phyloP scores from a whole-genome alignment of 768 basidiomycete species.

The Podaxis mareebaensis region DNA sequence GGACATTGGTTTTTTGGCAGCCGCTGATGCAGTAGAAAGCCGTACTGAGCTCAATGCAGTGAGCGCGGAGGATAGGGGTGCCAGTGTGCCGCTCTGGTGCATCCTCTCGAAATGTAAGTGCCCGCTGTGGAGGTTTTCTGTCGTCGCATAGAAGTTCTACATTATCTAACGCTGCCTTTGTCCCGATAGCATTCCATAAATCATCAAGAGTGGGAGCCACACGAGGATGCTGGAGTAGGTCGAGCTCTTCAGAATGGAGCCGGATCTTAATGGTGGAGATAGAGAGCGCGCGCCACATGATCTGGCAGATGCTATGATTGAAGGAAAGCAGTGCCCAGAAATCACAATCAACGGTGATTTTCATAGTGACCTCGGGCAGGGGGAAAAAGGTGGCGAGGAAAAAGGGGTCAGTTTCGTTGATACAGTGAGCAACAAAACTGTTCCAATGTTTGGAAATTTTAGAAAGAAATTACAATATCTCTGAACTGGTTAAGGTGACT shows the following conservation, averaged over 20 bases:
- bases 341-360: background rate
- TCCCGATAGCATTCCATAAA: background rate
- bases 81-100: background rate
- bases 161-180: background rate
- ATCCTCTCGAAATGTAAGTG: background rate
- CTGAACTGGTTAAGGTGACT: too few relatives aligned
- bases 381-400: background rate
- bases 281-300: background rate
- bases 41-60: background rate
- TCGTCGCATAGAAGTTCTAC: background rate
- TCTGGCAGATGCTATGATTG: background rate
- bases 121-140: background rate
- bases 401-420: background rate
- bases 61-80: background rate
- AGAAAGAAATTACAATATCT: too few relatives aligned
- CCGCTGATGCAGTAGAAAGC: background rate
- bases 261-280: background rate
- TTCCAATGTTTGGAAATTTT: too few relatives aligned
- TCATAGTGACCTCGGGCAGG: background rate
- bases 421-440: background rate
- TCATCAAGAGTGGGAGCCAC: background rate
- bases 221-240: background rate
- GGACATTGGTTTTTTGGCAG: background rate
- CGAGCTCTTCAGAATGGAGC: background rate
- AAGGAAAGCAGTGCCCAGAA: background rate